Evolutionary conservation across 1,284 basidiomycete genomes (phyloP).

Genomic region (Rhodotorula sp.): DNA sequence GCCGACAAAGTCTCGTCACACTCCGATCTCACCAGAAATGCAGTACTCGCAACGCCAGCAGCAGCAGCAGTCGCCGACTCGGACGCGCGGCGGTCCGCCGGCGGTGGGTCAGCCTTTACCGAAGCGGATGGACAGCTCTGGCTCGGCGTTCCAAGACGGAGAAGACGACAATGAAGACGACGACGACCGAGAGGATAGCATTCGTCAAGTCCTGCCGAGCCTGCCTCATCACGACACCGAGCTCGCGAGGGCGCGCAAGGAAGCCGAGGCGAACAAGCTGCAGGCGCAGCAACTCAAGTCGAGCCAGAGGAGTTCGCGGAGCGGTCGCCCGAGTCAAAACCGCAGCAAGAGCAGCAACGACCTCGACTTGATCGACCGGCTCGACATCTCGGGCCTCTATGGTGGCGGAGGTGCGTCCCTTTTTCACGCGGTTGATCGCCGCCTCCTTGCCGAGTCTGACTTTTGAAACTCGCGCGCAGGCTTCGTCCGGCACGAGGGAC

Average conservation of each 20-base stretch:
- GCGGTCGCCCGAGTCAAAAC: conserved; percentile 4
- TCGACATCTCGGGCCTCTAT: conserved; percentile 41
- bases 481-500: conserved; percentile 39
- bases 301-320: conserved; percentile 3
- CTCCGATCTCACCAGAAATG: neutral
- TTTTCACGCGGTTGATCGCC: neutral
- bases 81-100: neutral
- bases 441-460: neutral
- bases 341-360: conserved; percentile 29
- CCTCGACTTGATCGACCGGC: conserved; percentile 40
- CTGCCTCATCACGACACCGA: conserved; percentile 4
- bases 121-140: conserved; percentile 10
- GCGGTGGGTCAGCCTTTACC: neutral
- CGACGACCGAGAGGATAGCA: neutral
- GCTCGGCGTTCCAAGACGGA: neutral
- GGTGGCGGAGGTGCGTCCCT: conserved; percentile 37
- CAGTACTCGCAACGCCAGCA: neutral
- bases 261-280: neutral
- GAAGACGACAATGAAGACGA: neutral
- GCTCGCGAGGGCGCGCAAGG: neutral
- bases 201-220: neutral
- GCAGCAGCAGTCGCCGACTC: neutral
- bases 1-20: conserved; percentile 20
- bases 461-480: neutral
- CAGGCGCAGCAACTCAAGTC: neutral